phyloP scores from a whole-genome alignment of 768 basidiomycete genomes.

The Leucocoprinus leucothites region DNA sequence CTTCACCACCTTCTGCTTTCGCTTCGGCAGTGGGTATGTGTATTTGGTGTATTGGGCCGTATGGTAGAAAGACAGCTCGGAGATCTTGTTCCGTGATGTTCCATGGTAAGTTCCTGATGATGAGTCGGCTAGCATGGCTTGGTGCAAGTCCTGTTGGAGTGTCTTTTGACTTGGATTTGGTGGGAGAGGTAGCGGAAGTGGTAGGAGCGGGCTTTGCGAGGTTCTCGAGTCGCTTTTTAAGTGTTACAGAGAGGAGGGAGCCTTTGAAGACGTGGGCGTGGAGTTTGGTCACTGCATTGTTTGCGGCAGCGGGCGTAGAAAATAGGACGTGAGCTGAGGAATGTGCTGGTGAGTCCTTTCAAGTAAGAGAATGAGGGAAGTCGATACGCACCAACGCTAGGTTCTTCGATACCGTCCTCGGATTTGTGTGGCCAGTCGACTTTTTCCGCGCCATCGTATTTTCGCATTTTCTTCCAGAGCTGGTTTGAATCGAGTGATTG shows the following conservation, averaged over 20 bases:
- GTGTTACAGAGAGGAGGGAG: slow-evolving; percentile 74
- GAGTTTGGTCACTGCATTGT: slow-evolving; percentile 71
- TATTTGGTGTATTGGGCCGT: slow-evolving; percentile 84
- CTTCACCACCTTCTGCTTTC: slow-evolving; percentile 27
- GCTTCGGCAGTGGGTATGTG: slow-evolving; percentile 59
- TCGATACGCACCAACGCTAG: slow-evolving; percentile 51
- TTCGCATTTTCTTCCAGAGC: slow-evolving; percentile 86
- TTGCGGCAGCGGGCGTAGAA: slow-evolving; percentile 60
- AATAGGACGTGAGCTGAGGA: slow-evolving; percentile 70
- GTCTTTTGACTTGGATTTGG: slow-evolving; percentile 15
- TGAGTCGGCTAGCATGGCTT: slow-evolving; percentile 75
- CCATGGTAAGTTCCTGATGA: slow-evolving; percentile 88
- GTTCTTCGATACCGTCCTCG: slow-evolving; percentile 43
- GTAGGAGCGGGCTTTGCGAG: slow-evolving; percentile 47
- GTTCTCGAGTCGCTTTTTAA: slow-evolving; percentile 82
- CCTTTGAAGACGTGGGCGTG: slow-evolving; percentile 96
- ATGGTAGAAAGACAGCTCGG: slow-evolving; percentile 80
- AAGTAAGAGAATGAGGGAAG: not conserved
- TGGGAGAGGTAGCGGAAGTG: slow-evolving; percentile 10
- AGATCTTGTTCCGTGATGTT: slow-evolving; percentile 83
- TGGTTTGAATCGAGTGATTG: slow-evolving; percentile 55
- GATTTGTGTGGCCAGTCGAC: slow-evolving; percentile 65
- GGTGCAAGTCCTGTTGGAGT: slow-evolving; percentile 38
- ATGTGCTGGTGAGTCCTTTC: not conserved
- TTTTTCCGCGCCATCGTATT: slow-evolving; percentile 72